Conservation (phyloP, 441 rosid species). For the Manihot esculenta region DNA sequence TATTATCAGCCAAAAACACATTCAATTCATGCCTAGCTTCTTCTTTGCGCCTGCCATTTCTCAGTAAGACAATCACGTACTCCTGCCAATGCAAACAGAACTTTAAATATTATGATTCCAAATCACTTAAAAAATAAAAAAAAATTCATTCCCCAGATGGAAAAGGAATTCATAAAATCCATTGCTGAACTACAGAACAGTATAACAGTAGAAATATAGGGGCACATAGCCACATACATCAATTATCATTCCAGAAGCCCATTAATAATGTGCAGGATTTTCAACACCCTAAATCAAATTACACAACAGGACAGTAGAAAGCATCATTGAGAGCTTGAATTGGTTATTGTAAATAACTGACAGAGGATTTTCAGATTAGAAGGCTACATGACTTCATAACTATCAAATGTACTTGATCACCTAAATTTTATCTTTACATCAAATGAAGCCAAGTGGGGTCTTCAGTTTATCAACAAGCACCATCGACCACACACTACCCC, state of each 20-base stretch:
- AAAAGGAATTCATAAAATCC: slow-evolving; percentile 1
- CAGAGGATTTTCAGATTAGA: background rate
- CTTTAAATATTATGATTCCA: background rate
- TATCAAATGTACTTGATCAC: background rate
- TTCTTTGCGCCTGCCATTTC: slow-evolving; percentile 82
- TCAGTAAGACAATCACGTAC: slow-evolving; percentile 87
- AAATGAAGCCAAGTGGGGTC: background rate
- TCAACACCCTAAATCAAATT: background rate
- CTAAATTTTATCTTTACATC: background rate
- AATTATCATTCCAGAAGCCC: background rate
- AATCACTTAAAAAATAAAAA: background rate
- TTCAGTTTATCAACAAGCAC: background rate
- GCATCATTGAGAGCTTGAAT: background rate
- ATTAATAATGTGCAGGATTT: background rate
- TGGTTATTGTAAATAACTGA: background rate
- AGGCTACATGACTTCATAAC: background rate
- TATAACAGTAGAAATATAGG: background rate
- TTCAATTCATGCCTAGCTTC: slow-evolving; percentile 85
- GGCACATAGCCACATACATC: background rate
- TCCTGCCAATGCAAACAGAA: slow-evolving; percentile 59
- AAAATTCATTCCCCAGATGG: background rate
- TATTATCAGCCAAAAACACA: slow-evolving; percentile 92
- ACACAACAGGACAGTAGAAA: background rate
- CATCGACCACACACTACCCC: background rate
- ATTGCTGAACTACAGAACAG: background rate